A percentile compares a stretch with the other conserved stretches of the same genome.
Evolutionary conservation across 257 asterid genomes (phyloP).

Genomic region (Rauvolfia tetraphylla): DNA sequence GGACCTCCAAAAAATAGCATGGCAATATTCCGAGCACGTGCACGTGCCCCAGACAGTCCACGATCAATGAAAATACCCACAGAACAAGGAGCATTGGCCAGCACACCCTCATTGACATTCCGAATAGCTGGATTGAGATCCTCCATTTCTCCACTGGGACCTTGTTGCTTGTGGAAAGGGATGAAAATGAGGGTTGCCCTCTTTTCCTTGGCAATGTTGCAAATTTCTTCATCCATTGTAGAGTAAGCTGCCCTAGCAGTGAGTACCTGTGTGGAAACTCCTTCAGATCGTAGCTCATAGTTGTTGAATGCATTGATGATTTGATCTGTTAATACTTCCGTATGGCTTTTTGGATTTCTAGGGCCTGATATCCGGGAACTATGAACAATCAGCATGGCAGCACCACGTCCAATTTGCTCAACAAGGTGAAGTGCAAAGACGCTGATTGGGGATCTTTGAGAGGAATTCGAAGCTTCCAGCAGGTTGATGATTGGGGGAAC

Average conservation of each 20-base stretch:
- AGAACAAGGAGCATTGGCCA: slow-evolving; percentile 74
- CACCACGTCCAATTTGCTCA: slow-evolving; percentile 82
- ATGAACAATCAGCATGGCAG: slow-evolving; percentile 67
- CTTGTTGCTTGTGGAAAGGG: slow-evolving; percentile 71
- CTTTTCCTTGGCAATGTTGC: slow-evolving; percentile 64
- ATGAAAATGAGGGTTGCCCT: slow-evolving; percentile 58
- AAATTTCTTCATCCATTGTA: slow-evolving; percentile 86
- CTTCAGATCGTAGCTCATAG: slow-evolving; percentile 65
- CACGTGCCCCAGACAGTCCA: slow-evolving; percentile 37
- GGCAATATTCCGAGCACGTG: slow-evolving; percentile 42
- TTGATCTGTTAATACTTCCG: slow-evolving; percentile 68
- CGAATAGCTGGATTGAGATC: slow-evolving; percentile 58
- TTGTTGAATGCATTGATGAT: slow-evolving; percentile 66
- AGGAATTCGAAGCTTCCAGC: slow-evolving; percentile 61
- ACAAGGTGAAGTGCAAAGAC: slow-evolving; percentile 72
- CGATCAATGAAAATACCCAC: slow-evolving; percentile 74
- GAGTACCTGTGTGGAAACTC: slow-evolving; percentile 58
- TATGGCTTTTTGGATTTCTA: slow-evolving; percentile 42
- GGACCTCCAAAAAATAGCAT: slow-evolving; percentile 76
- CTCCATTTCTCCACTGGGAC: slow-evolving; percentile 56
- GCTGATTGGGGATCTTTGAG: slow-evolving; percentile 42
- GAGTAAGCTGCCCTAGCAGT: slow-evolving; percentile 61
- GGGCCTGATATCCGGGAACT: slow-evolving; percentile 49
- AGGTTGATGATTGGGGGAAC: slow-evolving; percentile 63
- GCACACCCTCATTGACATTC: slow-evolving; percentile 63